These are phyloP conservation scores for Gossypium aridum DNA, from an alignment of 441 rosid genomes.

Conservation along the genomic window DNA sequence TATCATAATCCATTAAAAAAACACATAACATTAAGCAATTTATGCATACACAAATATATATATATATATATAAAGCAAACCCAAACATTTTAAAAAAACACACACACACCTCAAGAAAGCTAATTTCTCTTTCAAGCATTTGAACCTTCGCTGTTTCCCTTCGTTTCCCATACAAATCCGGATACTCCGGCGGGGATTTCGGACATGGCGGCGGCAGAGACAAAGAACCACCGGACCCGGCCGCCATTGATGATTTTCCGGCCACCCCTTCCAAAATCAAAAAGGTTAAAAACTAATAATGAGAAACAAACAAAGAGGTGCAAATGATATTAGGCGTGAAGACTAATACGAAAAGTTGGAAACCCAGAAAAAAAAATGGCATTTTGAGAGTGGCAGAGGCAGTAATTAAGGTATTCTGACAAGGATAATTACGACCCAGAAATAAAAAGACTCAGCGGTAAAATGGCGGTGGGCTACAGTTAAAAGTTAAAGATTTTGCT, in stretches of 20 bases:
- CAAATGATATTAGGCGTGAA: slow-evolving; percentile 11
- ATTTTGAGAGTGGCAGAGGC: slow-evolving; percentile 32
- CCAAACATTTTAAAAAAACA: neutral
- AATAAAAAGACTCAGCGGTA: slow-evolving; percentile 9
- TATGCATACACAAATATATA: too few relatives aligned
- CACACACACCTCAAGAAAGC: slow-evolving; percentile 35
- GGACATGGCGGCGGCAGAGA: slow-evolving; percentile 58
- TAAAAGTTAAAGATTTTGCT: too few relatives aligned
- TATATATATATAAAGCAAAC: neutral
- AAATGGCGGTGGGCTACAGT: too few relatives aligned
- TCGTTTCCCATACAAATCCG: slow-evolving; percentile 52
- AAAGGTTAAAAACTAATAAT: neutral
- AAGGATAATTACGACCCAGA: slow-evolving; percentile 42
- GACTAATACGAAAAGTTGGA: slow-evolving; percentile 10
- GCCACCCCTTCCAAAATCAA: neutral
- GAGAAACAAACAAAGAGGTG: neutral
- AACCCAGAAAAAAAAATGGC: neutral
- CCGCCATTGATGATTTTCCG: slow-evolving; percentile 17
- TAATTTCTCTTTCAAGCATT: slow-evolving; percentile 49
- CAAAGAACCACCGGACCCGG: slow-evolving; percentile 25
- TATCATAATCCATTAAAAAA: neutral
- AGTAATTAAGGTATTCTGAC: slow-evolving; percentile 52
- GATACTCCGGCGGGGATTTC: slow-evolving; percentile 57
- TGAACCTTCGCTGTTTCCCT: slow-evolving; percentile 38
- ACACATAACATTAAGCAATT: neutral